Conservation (phyloP, 164 flowering plant species). For the Paratinospora sagittata region DNA sequence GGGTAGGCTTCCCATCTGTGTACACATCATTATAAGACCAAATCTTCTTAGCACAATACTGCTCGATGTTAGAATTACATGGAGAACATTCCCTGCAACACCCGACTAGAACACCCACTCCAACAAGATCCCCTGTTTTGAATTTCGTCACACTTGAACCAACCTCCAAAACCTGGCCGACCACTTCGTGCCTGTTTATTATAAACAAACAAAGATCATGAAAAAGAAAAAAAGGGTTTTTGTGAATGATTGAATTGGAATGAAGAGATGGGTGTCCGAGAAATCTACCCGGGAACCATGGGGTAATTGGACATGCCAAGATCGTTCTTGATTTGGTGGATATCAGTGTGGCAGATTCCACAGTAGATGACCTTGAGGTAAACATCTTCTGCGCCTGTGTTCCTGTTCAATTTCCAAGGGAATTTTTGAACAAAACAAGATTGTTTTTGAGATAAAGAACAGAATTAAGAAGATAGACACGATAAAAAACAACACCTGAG, state of each 20-base stretch:
- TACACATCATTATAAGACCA: slow-evolving; percentile 91
- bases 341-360: slow-evolving; percentile 20
- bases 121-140: slow-evolving; percentile 15
- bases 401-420: slow-evolving; percentile 33
- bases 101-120: slow-evolving; percentile 14
- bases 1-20: slow-evolving; percentile 81
- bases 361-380: slow-evolving; percentile 28
- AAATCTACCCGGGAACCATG: slow-evolving; percentile 31
- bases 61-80: slow-evolving; percentile 69
- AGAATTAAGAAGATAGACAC: neutral
- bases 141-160: slow-evolving; percentile 13
- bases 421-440: too few species aligned
- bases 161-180: slow-evolving; percentile 16
- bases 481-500: slow-evolving; percentile 4
- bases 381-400: slow-evolving; percentile 81
- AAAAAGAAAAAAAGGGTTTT: too few species aligned
- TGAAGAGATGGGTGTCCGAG: slow-evolving; percentile 1
- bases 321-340: slow-evolving; percentile 19
- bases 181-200: slow-evolving; percentile 13
- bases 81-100: slow-evolving; percentile 38
- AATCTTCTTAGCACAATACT: slow-evolving; percentile 84
- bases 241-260: neutral
- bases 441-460: neutral
- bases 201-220: too few species aligned
- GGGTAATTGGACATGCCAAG: slow-evolving; percentile 24